phyloP scores from a whole-genome alignment of 345 rosid species.

The Corchorus capsularis region DNA sequence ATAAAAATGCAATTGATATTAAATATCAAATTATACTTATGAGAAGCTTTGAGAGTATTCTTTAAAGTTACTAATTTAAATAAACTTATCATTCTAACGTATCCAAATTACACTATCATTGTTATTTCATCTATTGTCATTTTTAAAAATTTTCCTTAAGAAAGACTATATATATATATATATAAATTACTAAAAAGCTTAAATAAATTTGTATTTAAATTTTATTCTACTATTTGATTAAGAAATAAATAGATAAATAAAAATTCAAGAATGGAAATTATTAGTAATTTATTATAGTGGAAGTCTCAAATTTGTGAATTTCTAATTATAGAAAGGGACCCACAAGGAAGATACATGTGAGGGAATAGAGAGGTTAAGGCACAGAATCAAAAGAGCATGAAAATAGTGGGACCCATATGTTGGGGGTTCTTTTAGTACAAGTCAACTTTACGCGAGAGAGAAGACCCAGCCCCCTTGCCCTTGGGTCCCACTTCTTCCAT shows the following conservation, averaged over 20 bases:
- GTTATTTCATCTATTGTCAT: too few relatives aligned
- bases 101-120: too few relatives aligned
- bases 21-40: too few relatives aligned
- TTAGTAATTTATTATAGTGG: neutral
- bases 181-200: too few relatives aligned
- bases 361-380: neutral
- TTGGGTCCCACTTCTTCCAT: slow-evolving; percentile 30
- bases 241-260: neutral
- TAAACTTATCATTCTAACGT: too few relatives aligned
- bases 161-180: too few relatives aligned
- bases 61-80: too few relatives aligned
- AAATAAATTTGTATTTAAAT: neutral
- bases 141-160: too few relatives aligned
- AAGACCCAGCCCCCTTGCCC: neutral
- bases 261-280: neutral
- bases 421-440: slow-evolving; percentile 14
- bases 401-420: slow-evolving; percentile 23
- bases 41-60: too few relatives aligned
- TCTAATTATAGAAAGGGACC: neutral
- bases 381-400: neutral
- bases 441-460: slow-evolving; percentile 30
- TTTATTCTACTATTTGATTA: neutral
- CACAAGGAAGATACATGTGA: neutral
- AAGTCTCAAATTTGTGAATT: neutral
- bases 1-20: neutral